Percentiles rank a stretch among this genome's conserved stretches.
These are phyloP conservation scores for Rhizopus arrhizus DNA, from an alignment of 371 early-diverging fungal genomes.

Conservation along the genomic window DNA sequence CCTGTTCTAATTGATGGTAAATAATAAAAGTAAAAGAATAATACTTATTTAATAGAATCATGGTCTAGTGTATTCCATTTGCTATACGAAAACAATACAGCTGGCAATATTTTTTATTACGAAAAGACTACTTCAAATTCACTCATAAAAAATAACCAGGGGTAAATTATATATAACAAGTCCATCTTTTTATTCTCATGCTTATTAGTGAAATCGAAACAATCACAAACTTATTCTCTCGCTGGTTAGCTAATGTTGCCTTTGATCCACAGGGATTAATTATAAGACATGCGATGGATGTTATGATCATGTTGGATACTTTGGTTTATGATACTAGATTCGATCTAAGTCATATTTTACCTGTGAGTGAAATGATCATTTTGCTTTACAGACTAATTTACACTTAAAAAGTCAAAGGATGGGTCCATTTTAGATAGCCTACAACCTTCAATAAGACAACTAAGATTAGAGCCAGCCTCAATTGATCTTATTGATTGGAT, in stretches of 20 bases:
- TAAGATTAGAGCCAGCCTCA: conserved; percentile 38
- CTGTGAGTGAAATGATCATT: conserved; percentile 23
- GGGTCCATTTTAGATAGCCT: conserved; percentile 39
- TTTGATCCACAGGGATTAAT: conserved; percentile 37
- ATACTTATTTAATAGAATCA: conserved; percentile 22
- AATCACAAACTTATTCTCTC: conserved; percentile 33
- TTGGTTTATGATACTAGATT: conserved; percentile 42
- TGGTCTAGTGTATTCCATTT: conserved; percentile 35
- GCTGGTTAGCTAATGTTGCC: conserved; percentile 42
- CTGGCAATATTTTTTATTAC: conserved; percentile 35
- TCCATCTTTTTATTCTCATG: neutral
- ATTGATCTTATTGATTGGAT: conserved; percentile 46
- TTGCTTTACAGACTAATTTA: neutral
- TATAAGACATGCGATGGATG: conserved; percentile 51
- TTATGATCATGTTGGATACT: conserved; percentile 45
- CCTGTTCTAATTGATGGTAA: conserved; percentile 32
- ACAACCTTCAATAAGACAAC: conserved; percentile 39
- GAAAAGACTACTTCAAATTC: conserved; percentile 31
- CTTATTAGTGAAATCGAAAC: conserved; percentile 6
- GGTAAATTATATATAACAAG: conserved; percentile 15
- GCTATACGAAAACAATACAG: conserved; percentile 24
- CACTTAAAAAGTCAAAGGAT: conserved; percentile 30
- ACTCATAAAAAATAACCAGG: conserved; percentile 9
- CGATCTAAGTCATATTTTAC: conserved; percentile 32
- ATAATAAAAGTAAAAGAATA: neutral